Evolutionary conservation across 2,329 filamentous ascomycete genomes (phyloP).

Genomic region (Monosporascus ibericus): DNA sequence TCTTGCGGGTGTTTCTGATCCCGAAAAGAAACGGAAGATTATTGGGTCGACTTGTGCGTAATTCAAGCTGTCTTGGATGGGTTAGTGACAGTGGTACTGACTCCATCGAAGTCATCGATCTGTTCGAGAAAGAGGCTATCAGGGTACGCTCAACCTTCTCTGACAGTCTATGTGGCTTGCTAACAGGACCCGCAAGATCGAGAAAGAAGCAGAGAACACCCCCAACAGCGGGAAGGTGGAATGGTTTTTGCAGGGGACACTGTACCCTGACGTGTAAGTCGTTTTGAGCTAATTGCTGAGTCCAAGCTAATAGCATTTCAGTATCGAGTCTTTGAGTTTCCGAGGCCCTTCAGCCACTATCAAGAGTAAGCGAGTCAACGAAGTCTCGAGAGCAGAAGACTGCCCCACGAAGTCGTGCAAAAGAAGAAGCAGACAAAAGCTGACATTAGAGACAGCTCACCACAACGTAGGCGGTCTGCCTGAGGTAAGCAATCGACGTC

Average conservation of each 20-base stretch:
- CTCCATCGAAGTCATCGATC: constrained; percentile 55
- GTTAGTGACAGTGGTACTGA: constrained; percentile 2
- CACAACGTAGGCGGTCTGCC: constrained; percentile 41
- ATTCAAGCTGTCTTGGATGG: constrained; percentile 1
- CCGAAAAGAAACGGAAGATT: constrained; percentile 86
- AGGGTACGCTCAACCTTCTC: constrained; percentile 10
- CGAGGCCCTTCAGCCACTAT: constrained; percentile 46
- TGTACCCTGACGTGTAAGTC: constrained; percentile 47
- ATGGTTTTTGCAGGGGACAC: constrained; percentile 82
- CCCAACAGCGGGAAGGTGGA: constrained; percentile 67
- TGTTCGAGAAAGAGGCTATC: constrained; percentile 73
- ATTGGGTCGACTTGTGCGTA: constrained; percentile 61
- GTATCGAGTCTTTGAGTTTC: constrained; percentile 41
- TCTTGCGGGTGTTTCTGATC: constrained; percentile 69
- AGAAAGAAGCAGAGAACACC: constrained; percentile 62
- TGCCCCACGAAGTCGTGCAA: neutral
- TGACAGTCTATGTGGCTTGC: neutral
- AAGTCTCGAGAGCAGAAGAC: neutral
- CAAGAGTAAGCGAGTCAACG: constrained; percentile 27
- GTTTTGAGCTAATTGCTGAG: neutral
- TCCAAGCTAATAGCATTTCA: constrained; percentile 22
- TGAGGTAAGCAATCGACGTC: constrained; percentile 7
- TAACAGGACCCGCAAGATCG: constrained; percentile 41
- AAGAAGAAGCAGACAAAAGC: neutral
- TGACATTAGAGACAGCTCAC: constrained; percentile 26